Evolutionary conservation across 495 filamentous ascomycete genomes (phyloP).

Genomic region (Cercophora newfieldiana): DNA sequence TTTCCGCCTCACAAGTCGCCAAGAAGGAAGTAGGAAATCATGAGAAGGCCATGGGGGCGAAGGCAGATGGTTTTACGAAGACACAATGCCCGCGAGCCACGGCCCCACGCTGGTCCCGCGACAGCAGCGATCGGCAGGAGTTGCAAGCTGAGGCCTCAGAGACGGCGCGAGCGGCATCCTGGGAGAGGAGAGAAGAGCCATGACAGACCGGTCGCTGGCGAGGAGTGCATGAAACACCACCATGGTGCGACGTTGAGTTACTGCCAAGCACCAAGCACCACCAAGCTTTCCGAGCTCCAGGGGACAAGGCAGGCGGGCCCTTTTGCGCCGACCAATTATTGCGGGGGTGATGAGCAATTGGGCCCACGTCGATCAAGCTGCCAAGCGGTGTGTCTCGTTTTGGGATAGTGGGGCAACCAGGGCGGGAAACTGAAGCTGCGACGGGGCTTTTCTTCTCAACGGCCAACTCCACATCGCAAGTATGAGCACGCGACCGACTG

Average conservation of each 20-base stretch:
- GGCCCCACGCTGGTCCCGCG: neutral
- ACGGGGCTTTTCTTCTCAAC: neutral
- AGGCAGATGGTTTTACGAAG: conserved; percentile 5
- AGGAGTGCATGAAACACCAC: conserved; percentile 9
- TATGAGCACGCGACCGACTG: neutral
- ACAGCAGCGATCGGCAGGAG: conserved; percentile 10
- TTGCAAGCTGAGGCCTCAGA: neutral
- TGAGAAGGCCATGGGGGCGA: conserved; percentile 1
- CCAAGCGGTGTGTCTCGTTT: neutral
- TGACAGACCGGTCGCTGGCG: neutral
- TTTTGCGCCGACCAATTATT: neutral
- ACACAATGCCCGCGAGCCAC: neutral
- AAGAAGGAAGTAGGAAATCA: neutral
- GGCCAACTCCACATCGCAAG: neutral
- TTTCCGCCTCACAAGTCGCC: conserved; percentile 3
- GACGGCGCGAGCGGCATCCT: neutral
- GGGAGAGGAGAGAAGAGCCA: neutral
- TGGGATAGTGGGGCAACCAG: neutral
- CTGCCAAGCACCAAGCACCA: neutral
- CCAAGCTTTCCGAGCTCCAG: neutral
- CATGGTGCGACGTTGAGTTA: conserved; percentile 9
- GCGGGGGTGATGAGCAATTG: neutral
- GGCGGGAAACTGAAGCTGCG: conserved; percentile 11
- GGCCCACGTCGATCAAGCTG: too few species aligned
- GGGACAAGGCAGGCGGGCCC: neutral